Conservation (phyloP, 1,284 basidiomycete genomes). For the Bondarzewia mesenterica region DNA sequence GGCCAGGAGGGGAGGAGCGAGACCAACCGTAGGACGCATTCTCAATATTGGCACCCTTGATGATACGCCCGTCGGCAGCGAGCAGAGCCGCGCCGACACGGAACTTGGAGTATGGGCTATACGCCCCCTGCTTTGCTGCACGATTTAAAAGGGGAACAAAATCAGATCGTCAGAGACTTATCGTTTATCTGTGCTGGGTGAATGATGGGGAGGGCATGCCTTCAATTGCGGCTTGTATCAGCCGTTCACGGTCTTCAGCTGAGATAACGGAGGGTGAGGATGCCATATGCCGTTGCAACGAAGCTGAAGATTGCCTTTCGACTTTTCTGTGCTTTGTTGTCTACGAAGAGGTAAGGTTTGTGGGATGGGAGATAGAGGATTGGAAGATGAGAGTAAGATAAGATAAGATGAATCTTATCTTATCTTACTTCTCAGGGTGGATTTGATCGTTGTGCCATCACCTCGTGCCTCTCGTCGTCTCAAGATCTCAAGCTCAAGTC, state of each 20-base stretch:
- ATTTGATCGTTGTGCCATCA: too few relatives aligned
- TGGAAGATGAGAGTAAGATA: too few relatives aligned
- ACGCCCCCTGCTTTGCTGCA: slow-evolving; percentile 49
- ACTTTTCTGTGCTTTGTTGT: too few relatives aligned
- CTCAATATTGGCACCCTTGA: slow-evolving; percentile 84
- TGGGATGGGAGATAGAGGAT: too few relatives aligned
- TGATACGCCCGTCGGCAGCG: slow-evolving; percentile 57
- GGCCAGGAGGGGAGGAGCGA: background rate
- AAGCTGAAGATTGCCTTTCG: too few relatives aligned
- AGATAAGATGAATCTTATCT: too few relatives aligned
- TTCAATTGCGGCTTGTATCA: slow-evolving; percentile 27
- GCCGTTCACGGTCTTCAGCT: slow-evolving; percentile 16
- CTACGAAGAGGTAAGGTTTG: too few relatives aligned
- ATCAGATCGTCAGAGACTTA: background rate
- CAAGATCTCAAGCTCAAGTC: too few relatives aligned
- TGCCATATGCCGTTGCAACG: too few relatives aligned
- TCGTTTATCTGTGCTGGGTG: background rate
- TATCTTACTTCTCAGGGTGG: too few relatives aligned
- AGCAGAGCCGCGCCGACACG: slow-evolving; percentile 83
- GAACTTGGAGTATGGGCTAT: slow-evolving; percentile 80
- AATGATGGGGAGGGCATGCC: slow-evolving; percentile 13
- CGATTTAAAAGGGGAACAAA: background rate
- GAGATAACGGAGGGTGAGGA: slow-evolving; percentile 14
- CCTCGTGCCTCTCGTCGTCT: too few relatives aligned
- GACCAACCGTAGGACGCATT: slow-evolving; percentile 79